A percentile compares a stretch with the other conserved stretches of the same genome.
phyloP scores from a whole-genome alignment of 202 grass and related monocot genomes.

The Eragrostis tef region DNA sequence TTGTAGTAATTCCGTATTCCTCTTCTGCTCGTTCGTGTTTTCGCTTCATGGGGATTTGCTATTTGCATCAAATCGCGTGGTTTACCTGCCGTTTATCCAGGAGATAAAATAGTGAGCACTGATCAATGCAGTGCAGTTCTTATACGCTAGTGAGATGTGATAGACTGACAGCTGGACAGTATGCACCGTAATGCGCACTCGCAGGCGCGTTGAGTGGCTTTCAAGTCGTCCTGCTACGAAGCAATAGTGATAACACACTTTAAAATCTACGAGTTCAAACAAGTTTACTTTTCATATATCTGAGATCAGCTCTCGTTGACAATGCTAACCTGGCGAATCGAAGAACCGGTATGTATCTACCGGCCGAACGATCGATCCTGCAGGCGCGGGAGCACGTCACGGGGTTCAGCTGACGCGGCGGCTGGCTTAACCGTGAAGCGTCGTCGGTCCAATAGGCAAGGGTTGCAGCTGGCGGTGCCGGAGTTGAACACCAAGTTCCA shows the following conservation, averaged over 20 bases:
- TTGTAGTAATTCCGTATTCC: too few species aligned
- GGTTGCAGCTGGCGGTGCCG: neutral
- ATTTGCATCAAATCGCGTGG: too few species aligned
- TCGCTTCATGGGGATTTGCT: neutral
- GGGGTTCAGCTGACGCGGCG: neutral
- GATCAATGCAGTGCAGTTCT: neutral
- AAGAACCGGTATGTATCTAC: neutral
- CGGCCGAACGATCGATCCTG: neutral
- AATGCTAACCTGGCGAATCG: neutral
- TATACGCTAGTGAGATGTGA: neutral
- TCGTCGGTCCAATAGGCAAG: neutral
- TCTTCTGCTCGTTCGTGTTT: neutral
- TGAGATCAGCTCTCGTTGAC: neutral
- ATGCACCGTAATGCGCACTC: neutral
- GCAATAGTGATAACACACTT: neutral
- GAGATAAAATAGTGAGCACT: neutral
- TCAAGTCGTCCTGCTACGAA: constrained; percentile 13
- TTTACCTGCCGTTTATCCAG: neutral
- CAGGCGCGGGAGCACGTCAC: neutral
- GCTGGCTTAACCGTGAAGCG: constrained; percentile 6
- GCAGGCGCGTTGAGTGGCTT: neutral
- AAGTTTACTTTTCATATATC: neutral
- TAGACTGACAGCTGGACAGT: neutral
- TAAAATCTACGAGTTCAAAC: neutral
- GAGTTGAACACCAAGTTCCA: constrained; percentile 39